Evolutionary conservation across 2,329 filamentous ascomycete genomes (phyloP).

Genomic region (Alternaria gaisen): DNA sequence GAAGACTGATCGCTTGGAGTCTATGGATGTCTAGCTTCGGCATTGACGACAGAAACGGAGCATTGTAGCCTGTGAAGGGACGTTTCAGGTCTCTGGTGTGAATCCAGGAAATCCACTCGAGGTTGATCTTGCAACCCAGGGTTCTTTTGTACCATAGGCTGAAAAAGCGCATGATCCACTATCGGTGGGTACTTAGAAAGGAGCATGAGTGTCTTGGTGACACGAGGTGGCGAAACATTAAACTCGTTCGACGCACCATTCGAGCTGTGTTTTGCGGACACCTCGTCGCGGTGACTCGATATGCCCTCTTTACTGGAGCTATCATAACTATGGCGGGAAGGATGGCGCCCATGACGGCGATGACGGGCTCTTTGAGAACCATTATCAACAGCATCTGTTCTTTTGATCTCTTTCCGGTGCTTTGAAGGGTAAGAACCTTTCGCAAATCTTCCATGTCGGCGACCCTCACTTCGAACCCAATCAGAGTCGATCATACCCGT

Average conservation of each 20-base stretch:
- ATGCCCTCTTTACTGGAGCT: background rate
- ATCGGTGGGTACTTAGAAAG: background rate
- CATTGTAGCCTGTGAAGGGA: background rate
- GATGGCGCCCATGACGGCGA: background rate
- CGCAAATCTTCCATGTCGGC: background rate
- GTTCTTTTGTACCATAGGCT: background rate
- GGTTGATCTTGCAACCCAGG: background rate
- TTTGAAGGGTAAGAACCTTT: background rate
- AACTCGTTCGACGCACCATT: background rate
- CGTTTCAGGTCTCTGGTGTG: background rate
- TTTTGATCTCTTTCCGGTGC: background rate
- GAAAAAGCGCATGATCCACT: background rate
- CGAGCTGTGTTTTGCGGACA: background rate
- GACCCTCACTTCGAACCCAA: background rate
- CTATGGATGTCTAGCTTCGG: background rate
- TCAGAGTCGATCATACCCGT: too few relatives aligned
- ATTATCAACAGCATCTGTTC: background rate
- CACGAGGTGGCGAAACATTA: background rate
- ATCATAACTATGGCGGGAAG: background rate
- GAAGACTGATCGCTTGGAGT: background rate
- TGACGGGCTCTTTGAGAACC: background rate
- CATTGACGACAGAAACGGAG: background rate
- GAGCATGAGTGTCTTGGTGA: background rate
- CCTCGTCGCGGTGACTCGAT: background rate
- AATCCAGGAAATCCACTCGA: too few relatives aligned